A percentile compares a stretch with the other conserved stretches of the same genome.
Conservation (phyloP, 345 rosid species). For the Melaleuca alternifolia region DNA sequence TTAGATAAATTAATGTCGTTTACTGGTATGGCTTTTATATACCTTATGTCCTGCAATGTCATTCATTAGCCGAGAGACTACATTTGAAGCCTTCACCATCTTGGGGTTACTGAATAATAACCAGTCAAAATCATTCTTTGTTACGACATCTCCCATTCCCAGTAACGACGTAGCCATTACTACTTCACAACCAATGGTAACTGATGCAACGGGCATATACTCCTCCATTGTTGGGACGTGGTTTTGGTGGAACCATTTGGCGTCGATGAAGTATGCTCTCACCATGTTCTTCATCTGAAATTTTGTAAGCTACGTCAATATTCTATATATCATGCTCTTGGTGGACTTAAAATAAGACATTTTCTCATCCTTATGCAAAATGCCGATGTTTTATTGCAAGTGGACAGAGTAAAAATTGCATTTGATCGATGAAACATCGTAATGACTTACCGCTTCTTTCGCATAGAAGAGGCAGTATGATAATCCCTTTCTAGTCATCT, state of each 20-base stretch:
- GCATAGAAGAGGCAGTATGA: not conserved
- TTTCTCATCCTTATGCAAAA: not conserved
- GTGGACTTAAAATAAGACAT: not conserved
- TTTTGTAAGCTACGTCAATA: not conserved
- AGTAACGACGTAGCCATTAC: not conserved
- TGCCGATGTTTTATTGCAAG: not conserved
- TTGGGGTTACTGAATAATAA: not conserved
- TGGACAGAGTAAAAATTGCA: not conserved
- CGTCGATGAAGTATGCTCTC: conserved; percentile 1
- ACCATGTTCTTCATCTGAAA: not conserved
- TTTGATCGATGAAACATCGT: not conserved
- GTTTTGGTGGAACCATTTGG: not conserved
- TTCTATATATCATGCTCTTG: not conserved
- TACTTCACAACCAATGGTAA: not conserved
- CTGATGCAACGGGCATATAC: not conserved
- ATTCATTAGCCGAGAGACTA: not conserved
- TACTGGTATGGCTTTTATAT: not conserved
- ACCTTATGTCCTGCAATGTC: not conserved
- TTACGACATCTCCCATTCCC: not conserved
- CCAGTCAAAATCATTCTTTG: conserved; percentile 1
- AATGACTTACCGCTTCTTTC: not conserved
- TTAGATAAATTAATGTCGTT: not conserved
- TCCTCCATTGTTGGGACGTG: not conserved
- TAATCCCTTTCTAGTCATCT: not conserved
- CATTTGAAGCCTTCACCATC: not conserved